A percentile compares a stretch with the other conserved stretches of the same genome.
Conservation (phyloP, 1,284 basidiomycete species). For the Lentinula novae-zelandiae region DNA sequence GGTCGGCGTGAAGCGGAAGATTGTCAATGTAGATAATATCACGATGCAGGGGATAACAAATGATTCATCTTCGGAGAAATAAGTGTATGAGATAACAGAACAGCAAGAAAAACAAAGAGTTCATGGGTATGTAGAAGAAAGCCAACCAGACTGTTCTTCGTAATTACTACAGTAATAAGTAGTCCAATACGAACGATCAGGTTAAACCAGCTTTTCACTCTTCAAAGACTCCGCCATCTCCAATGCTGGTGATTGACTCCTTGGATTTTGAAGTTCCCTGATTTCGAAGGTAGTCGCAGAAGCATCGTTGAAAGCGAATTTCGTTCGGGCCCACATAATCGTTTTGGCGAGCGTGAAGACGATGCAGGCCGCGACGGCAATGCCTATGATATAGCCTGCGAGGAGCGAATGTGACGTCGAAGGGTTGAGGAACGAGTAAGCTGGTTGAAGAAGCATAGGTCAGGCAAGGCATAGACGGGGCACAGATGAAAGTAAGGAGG, state of each 20-base stretch:
- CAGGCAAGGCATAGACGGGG: neutral
- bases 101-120: too few species aligned
- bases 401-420: slow-evolving; percentile 26
- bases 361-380: slow-evolving; percentile 40
- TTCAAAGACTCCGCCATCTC: neutral
- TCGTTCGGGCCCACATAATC: slow-evolving; percentile 28
- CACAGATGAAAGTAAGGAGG: neutral
- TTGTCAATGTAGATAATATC: too few species aligned
- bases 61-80: too few species aligned
- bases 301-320: neutral
- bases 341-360: slow-evolving; percentile 41
- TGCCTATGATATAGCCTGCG: slow-evolving; percentile 53
- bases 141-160: too few species aligned
- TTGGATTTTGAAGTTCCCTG: neutral
- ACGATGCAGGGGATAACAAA: too few species aligned
- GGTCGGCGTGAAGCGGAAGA: too few species aligned
- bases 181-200: too few species aligned
- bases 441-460: slow-evolving; percentile 17
- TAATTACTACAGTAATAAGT: too few species aligned
- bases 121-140: too few species aligned
- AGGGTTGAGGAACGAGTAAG: slow-evolving; percentile 35
- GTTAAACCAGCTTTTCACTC: too few species aligned
- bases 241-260: neutral
- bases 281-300: neutral
- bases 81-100: too few species aligned